phyloP scores from a whole-genome alignment of 2,329 filamentous ascomycete species.

The Diatrype stigma region DNA sequence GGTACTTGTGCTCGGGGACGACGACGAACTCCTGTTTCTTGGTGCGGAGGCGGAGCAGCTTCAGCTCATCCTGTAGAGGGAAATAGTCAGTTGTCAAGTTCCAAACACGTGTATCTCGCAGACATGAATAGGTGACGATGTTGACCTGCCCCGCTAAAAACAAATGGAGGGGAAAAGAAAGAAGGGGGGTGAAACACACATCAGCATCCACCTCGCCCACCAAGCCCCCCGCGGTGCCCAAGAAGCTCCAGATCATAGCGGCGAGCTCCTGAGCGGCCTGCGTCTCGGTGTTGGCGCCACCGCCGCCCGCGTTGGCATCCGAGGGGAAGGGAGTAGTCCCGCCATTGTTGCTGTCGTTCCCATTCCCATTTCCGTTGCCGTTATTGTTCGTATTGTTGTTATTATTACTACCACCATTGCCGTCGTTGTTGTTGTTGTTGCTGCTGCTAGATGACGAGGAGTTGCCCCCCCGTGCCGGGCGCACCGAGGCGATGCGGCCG shows the following conservation, averaged over 20 bases:
- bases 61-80: slow-evolving; percentile 62
- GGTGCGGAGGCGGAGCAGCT: slow-evolving; percentile 71
- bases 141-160: too few relatives aligned
- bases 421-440: slow-evolving; percentile 3
- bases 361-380: slow-evolving; percentile 4
- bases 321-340: slow-evolving; percentile 40
- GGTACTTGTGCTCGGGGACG: slow-evolving; percentile 73
- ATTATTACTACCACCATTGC: too few relatives aligned
- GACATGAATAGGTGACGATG: too few relatives aligned
- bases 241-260: slow-evolving; percentile 70
- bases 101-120: too few relatives aligned
- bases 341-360: slow-evolving; percentile 1
- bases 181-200: not conserved
- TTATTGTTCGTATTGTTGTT: not conserved
- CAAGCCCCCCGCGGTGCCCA: slow-evolving; percentile 63
- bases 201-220: slow-evolving; percentile 71
- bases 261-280: slow-evolving; percentile 69
- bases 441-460: slow-evolving; percentile 14
- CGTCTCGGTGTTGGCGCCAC: slow-evolving; percentile 41
- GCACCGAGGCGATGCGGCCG: slow-evolving; percentile 61
- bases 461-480: slow-evolving; percentile 39
- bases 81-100: not conserved
- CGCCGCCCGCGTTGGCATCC: slow-evolving; percentile 33
- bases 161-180: too few relatives aligned
- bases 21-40: slow-evolving; percentile 83